Evolutionary conservation across 495 filamentous ascomycete species (phyloP).

Genomic region (Talaromyces thailandensis): DNA sequence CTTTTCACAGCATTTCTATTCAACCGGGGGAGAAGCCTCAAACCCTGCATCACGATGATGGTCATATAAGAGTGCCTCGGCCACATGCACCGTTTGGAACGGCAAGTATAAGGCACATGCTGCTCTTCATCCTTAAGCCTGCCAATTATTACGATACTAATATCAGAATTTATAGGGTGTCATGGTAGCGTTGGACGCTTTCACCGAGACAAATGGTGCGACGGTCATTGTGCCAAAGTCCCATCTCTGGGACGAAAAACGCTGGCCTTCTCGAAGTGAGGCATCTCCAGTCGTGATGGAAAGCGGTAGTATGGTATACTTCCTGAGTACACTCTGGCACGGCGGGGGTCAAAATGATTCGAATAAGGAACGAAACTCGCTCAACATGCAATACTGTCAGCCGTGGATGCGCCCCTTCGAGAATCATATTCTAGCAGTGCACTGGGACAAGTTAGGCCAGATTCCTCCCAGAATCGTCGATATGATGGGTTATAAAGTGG

Average conservation of each 20-base stretch:
- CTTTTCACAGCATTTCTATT: slow-evolving; percentile 3
- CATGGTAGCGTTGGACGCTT: not conserved
- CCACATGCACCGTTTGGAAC: slow-evolving; percentile 4
- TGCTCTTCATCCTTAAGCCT: not conserved
- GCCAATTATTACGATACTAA: not conserved
- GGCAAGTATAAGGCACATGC: not conserved
- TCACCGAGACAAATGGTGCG: not conserved
- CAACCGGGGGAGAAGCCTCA: not conserved
- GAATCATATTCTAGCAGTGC: not conserved
- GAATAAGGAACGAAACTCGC: not conserved
- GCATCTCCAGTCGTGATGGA: not conserved
- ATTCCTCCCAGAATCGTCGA: not conserved
- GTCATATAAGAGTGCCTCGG: not conserved
- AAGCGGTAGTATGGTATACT: slow-evolving; percentile 2
- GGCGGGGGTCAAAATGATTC: not conserved
- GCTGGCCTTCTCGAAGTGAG: not conserved
- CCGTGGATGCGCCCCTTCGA: not conserved
- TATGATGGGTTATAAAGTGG: slow-evolving; percentile 3
- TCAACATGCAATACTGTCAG: slow-evolving; percentile 4
- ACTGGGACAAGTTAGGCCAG: not conserved
- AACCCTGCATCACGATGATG: slow-evolving; percentile 1
- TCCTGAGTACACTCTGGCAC: slow-evolving; percentile 1
- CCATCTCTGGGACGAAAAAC: slow-evolving; percentile 1
- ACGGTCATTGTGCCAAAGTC: slow-evolving; percentile 1
- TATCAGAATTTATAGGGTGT: not conserved